These are phyloP conservation scores for Aspergillus fijiensis DNA, from an alignment of 2,329 filamentous ascomycete genomes.

Conservation along the genomic window DNA sequence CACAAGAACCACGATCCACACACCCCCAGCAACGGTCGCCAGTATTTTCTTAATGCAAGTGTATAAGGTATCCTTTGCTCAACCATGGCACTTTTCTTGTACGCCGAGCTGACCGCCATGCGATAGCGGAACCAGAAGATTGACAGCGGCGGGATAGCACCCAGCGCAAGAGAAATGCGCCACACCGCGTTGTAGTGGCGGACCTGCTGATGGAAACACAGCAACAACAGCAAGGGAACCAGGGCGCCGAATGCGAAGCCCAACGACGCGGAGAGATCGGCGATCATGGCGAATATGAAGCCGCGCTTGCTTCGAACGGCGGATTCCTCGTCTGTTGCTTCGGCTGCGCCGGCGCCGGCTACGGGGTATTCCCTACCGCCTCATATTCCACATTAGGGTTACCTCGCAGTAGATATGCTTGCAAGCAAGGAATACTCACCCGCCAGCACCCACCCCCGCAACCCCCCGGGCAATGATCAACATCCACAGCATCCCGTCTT, in stretches of 20 bases:
- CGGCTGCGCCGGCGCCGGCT: slow-evolving; percentile 48
- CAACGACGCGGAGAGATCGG: slow-evolving; percentile 52
- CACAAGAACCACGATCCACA: slow-evolving; percentile 50
- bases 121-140: slow-evolving; percentile 56
- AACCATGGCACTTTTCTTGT: slow-evolving; percentile 49
- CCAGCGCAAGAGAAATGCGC: slow-evolving; percentile 53
- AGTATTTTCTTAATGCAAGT: slow-evolving; percentile 53
- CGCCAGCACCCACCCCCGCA: slow-evolving; percentile 46
- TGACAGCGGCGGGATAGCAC: slow-evolving; percentile 50
- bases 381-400: too few relatives aligned
- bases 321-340: slow-evolving; percentile 54
- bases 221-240: slow-evolving; percentile 52
- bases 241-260: slow-evolving; percentile 54
- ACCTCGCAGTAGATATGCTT: too few relatives aligned
- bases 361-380: slow-evolving; percentile 52
- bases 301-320: slow-evolving; percentile 50
- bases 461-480: slow-evolving; percentile 46
- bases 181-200: slow-evolving; percentile 48
- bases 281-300: slow-evolving; percentile 58
- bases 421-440: too few relatives aligned
- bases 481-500: slow-evolving; percentile 37
- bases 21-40: slow-evolving; percentile 49
- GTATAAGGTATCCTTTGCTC: slow-evolving; percentile 50
- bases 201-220: slow-evolving; percentile 49
- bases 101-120: slow-evolving; percentile 53